Base-by-base conservation (phyloP, 2,329 filamentous ascomycete genomes). In the Fusarium nurragi region DNA sequence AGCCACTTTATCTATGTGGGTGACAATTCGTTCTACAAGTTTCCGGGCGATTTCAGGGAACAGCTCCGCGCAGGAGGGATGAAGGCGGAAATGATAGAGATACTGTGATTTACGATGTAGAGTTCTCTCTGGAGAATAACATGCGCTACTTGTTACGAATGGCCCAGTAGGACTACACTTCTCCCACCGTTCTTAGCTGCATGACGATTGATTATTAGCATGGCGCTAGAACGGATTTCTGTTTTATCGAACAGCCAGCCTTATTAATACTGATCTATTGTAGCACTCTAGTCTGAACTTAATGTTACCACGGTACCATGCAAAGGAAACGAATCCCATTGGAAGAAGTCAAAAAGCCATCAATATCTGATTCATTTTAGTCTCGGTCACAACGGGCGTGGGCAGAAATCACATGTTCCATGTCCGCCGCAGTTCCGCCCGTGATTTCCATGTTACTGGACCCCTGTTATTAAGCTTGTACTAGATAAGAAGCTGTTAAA, bases 381-480 rank as follows among this genome's bases (percentile, higher is more conserved):
- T 30, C 26, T 30, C 26, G 26, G 21, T 23, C 23, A 32, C 16
- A 13, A 28, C 16, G 4, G 36, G 50, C 16, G 26, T 36, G 23
- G 50, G 4, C 50, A 19, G 26, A 13, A 36, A 23, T 50, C 38
- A 51, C 38, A 34, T 25, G 48, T 16, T 14, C 11, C 18, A 47
- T 28, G 34, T 48, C 8, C 10, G 26, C 8, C 12, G 32, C 30
- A n/a, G 36, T 38, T 21, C 43, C 43, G 43, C 32, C 32, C 14
- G 41, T 21, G 34, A 5, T 21, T 23, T 26, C 34, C 44, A 25
- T 48, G n/a, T 16, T 16, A 28, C 4, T 28, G 11, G 25, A 32
- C 51, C 44, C 51, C 44, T 21, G 44, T 18, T 28, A 30, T 50
- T 6, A 11, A 54, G 51, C 51, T 54, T 54, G 51, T 54, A 54